Base-by-base conservation (phyloP, 2,329 filamentous ascomycete genomes). In the Xylaria sp. region DNA sequence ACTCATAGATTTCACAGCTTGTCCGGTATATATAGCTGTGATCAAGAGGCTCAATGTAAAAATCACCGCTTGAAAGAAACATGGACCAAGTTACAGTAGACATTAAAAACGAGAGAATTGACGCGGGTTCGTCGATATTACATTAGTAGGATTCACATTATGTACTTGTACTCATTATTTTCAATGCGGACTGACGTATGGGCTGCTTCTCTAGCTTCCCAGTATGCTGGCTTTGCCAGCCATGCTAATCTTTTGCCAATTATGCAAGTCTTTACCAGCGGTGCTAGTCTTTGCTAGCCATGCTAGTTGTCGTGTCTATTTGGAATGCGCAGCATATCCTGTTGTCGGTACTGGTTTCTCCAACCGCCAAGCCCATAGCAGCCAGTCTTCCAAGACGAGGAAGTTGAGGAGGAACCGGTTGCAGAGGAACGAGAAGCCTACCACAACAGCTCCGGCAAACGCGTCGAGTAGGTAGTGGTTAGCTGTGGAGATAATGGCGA, bases 401-500 rank as follows among this genome's bases (percentile, higher is more conserved):
- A 91, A 73, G 63, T 88, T 88, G 61, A 90, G 72, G 56, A 91
- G 69, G 14, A 79, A 72, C 15, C 79, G 75, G 67, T 84, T 84
- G 62, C 77, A 78, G 56, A 77, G 66, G 83, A 87, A 91, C 0
- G 86, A 86, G 9, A 89, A 66, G 0, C 79, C 78, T 49, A 88
- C 89, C 2, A 91, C 87, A 17, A 84, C 68, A 0, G 84, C 82
- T 0, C 88, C 88, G 1, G 87, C 88, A 19, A 89, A 79, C 0
- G 89, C 88, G 74, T 91, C 89, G 4, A 91, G 79, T 49, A 89
- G 83, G 72, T 90, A 83, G 68, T 83, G 86, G 69, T 89, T 89
- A 35, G 85, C 86, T 0, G 86, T 88, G 15, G 85, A 82, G 28
- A 89, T 82, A 62, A 89, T 88, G 31, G 82, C 83, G 0, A 82